A percentile compares a stretch with the other conserved stretches of the same genome.
Conservation (phyloP, 2,329 filamentous ascomycete species). For the Talaromyces sp. region DNA sequence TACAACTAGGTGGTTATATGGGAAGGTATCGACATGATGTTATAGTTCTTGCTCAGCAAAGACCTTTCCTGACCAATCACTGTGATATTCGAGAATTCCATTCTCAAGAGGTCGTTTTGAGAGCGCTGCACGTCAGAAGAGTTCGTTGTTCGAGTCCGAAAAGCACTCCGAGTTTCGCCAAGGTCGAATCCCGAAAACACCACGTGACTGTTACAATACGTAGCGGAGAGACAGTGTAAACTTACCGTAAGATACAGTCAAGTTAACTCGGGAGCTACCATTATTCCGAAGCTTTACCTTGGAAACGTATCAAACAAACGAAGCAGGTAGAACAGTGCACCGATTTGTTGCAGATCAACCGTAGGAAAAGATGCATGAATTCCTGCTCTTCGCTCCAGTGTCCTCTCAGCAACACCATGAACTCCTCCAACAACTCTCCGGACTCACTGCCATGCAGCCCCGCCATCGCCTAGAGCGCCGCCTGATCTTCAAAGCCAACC, state of each 20-base stretch:
- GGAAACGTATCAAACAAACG: neutral
- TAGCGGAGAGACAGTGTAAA: neutral
- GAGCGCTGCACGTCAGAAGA: too few relatives aligned
- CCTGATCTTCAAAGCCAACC: conserved; percentile 56
- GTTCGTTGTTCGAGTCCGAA: too few relatives aligned
- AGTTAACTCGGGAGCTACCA: neutral
- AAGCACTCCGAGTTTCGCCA: too few relatives aligned
- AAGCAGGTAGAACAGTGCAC: neutral
- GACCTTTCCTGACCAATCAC: too few relatives aligned
- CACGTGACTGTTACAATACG: neutral
- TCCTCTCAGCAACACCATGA: conserved; percentile 56
- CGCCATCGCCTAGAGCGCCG: conserved; percentile 52
- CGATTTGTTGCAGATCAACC: neutral
- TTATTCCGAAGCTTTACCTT: neutral
- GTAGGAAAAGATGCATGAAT: conserved; percentile 54
- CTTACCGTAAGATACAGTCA: neutral
- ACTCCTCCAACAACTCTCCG: conserved; percentile 59
- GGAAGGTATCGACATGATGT: too few relatives aligned
- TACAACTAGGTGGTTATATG: too few relatives aligned
- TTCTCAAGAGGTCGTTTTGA: too few relatives aligned
- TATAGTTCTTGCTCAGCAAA: too few relatives aligned
- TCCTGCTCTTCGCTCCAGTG: conserved; percentile 59
- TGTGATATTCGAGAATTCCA: too few relatives aligned
- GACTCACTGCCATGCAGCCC: conserved; percentile 60
- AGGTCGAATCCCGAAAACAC: neutral